Evolutionary conservation across 176 grass and related monocot species (phyloP), one percentile per base, ranked within the genome.

Genomic region (Stipa capillata): DNA sequence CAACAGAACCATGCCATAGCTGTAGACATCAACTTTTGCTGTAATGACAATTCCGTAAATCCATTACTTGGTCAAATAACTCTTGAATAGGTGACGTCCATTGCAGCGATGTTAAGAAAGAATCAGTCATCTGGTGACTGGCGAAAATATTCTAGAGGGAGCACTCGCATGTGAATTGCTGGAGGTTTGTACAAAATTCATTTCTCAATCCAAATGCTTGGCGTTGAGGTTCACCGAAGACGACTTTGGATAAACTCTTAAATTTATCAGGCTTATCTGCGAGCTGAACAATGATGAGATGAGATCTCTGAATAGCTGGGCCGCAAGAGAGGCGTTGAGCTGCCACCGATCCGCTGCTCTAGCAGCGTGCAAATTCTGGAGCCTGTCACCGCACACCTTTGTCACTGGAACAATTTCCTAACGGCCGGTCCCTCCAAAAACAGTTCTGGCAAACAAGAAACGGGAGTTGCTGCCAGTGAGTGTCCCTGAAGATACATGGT

Each of bases 21-120:
- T 41, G 23, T 75, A 75, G 4, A 75, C 72, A 58, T 75, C 72
- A 3, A 75, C 52, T 58, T 75, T 75, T 42, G 72, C 15, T n/a
- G 73, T 59, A 42, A 59, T 43, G 58, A 28, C 36, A 42, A 16
- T 28, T 58, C 53, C 53, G 41, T 43, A 24, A 39, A 25, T 41
- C n/a, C 20, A 41, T 24, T 24, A 16, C 37, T 15, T 27, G 65
- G 23, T 44, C 65, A 67, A 67, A 67, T 13, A 42, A 67, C 15
- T 66, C 36, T 4, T 41, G 12, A n/a, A 2, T 25, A 24, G 15
- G 33, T 36, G 34, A 65, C 18, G 61, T 17, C 44, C 44, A 47
- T 47, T 47, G 12, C 2, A 16, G 44, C 16, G 14, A 47, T 45
- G 44, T 39, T n/a, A 37, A 65, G 8, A n/a, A 9, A 65, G 2